Evolutionary conservation across 148 eudicot species (phyloP).

Genomic region (Pharnaceum exiguum): DNA sequence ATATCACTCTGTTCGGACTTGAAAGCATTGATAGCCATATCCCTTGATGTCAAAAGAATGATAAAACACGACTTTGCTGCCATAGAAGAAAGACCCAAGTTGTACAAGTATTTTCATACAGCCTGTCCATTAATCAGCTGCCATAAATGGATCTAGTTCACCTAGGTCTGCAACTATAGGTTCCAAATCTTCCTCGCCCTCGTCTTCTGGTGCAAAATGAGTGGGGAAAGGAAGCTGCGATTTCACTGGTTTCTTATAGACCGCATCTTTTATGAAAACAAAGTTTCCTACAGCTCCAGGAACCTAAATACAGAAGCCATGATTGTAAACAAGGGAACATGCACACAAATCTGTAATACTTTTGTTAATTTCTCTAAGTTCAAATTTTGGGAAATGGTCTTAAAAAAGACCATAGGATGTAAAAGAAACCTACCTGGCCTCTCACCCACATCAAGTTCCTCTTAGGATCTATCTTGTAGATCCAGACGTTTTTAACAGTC

Average conservation of each 20-base stretch:
- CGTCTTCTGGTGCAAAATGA: slow-evolving; percentile 64
- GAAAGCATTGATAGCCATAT: neutral
- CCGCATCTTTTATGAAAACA: slow-evolving; percentile 81
- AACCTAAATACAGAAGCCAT: slow-evolving; percentile 37
- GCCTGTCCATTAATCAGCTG: slow-evolving; percentile 39
- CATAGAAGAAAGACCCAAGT: neutral
- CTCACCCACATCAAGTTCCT: slow-evolving; percentile 91
- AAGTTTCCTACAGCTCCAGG: slow-evolving; percentile 89
- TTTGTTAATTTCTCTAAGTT: neutral
- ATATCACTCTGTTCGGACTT: neutral
- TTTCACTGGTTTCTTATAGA: slow-evolving; percentile 62
- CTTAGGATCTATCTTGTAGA: slow-evolving; percentile 80
- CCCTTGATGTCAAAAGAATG: slow-evolving; percentile 8
- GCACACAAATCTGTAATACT: neutral
- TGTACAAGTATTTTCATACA: neutral
- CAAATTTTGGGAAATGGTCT: neutral
- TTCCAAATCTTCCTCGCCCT: slow-evolving; percentile 44
- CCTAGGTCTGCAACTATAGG: slow-evolving; percentile 85
- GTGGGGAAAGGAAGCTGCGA: slow-evolving; percentile 86
- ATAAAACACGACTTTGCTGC: neutral
- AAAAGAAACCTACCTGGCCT: slow-evolving; percentile 72
- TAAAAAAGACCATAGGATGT: neutral
- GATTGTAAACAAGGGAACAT: neutral
- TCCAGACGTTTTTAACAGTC: slow-evolving; percentile 86
- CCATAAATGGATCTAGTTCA: slow-evolving; percentile 92